A percentile compares a stretch with the other conserved stretches of the same genome.
phyloP scores from a whole-genome alignment of 257 asterid species.

The Solanum sitiens region DNA sequence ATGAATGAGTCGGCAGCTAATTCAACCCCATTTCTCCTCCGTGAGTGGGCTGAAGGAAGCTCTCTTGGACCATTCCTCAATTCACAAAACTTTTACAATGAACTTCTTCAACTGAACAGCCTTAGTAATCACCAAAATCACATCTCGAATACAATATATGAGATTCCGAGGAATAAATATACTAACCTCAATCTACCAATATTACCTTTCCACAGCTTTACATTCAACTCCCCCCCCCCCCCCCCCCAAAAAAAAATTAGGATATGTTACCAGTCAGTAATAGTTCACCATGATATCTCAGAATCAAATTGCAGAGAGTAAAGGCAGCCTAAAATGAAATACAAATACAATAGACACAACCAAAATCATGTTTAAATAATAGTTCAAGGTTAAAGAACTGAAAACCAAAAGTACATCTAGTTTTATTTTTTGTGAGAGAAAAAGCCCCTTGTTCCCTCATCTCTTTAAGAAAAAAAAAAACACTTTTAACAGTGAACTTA shows the following conservation, averaged over 20 bases:
- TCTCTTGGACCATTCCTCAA: slow-evolving; percentile 45
- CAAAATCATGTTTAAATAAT: neutral
- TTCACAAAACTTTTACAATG: neutral
- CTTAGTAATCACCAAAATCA: neutral
- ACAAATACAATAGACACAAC: neutral
- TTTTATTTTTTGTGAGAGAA: neutral
- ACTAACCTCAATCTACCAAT: neutral
- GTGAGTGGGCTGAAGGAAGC: slow-evolving; percentile 98
- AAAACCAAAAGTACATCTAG: neutral
- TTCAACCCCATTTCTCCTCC: slow-evolving; percentile 60
- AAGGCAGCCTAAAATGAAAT: neutral
- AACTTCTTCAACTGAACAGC: neutral
- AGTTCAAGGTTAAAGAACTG: neutral
- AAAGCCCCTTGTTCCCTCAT: neutral
- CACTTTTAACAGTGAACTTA: neutral
- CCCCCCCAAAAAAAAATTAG: neutral
- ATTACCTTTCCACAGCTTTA: neutral
- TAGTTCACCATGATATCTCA: neutral
- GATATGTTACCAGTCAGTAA: neutral
- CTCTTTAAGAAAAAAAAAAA: neutral
- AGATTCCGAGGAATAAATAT: neutral
- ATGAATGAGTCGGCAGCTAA: slow-evolving; percentile 96
- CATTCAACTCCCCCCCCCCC: neutral
- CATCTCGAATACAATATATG: neutral
- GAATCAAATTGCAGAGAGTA: neutral